phyloP scores from a whole-genome alignment of 148 eudicot species.

The Rhododendron griersonianum region DNA sequence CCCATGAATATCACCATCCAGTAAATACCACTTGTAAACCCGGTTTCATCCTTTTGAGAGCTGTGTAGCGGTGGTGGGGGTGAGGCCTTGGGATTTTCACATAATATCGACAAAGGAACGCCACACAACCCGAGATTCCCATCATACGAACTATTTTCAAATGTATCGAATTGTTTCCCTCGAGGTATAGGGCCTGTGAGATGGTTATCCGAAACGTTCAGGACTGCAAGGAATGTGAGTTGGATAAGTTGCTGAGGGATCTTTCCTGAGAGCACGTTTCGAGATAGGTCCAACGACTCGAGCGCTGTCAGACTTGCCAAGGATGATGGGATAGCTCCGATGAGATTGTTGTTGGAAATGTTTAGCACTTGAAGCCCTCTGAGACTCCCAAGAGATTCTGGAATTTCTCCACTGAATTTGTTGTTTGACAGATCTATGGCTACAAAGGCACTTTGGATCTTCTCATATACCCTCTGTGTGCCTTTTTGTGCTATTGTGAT shows the following conservation, averaged over 20 bases:
- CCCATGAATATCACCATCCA: conserved; percentile 22
- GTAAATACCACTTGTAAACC: conserved; percentile 1
- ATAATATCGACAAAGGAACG: neutral
- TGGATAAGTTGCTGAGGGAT: conserved; percentile 31
- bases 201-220: conserved; percentile 33
- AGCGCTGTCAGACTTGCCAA: conserved; percentile 23
- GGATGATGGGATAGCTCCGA: conserved; percentile 26
- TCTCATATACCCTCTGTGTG: neutral
- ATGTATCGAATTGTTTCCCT: conserved; percentile 34
- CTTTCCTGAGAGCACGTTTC: conserved; percentile 30
- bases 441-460: conserved; percentile 11
- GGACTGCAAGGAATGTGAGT: conserved; percentile 24
- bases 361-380: conserved; percentile 33
- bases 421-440: conserved; percentile 42
- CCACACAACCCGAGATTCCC: conserved; percentile 39
- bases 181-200: conserved; percentile 33
- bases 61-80: neutral
- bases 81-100: neutral
- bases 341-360: conserved; percentile 34
- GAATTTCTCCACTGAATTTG: conserved; percentile 30
- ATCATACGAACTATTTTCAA: conserved; percentile 23
- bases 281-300: conserved; percentile 38
- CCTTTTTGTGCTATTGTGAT: conserved; percentile 38
- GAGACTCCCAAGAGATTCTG: conserved; percentile 26
- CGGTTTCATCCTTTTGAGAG: conserved; percentile 2